Evolutionary conservation across 2,329 filamentous ascomycete species (phyloP).

Genomic region (Apiospora kogelbergensis): DNA sequence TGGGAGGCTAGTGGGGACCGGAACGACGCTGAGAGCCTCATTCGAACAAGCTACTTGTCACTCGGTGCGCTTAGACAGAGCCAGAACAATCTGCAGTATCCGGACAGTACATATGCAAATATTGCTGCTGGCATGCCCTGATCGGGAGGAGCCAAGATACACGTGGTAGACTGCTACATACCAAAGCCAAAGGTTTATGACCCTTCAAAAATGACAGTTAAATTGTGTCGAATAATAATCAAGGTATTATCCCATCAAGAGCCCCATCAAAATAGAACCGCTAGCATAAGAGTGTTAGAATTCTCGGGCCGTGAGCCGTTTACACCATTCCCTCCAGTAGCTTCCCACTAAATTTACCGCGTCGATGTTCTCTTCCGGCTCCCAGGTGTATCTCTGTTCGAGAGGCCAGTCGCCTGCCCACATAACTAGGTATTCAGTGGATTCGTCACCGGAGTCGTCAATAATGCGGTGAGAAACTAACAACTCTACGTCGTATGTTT

Average conservation of each 20-base stretch:
- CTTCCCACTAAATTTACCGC: neutral
- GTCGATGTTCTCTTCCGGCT: neutral
- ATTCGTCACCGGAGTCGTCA: neutral
- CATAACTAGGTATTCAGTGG: neutral
- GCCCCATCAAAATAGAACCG: neutral
- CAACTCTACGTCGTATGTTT: neutral
- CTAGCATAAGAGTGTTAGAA: neutral
- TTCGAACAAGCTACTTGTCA: conserved; percentile 43
- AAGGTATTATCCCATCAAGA: neutral
- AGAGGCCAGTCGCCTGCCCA: neutral
- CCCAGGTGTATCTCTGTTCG: conserved; percentile 1
- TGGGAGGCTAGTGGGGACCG: conserved; percentile 78
- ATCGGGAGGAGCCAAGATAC: neutral
- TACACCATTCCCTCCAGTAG: neutral
- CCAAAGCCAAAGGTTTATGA: neutral
- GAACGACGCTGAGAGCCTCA: conserved; percentile 58
- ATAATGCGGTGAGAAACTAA: neutral
- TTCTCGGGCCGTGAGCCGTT: neutral
- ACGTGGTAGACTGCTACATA: neutral
- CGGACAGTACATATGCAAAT: conserved; percentile 56
- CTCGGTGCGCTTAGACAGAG: conserved; percentile 40
- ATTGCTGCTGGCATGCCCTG: conserved; percentile 28
- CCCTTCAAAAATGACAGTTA: neutral
- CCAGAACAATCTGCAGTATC: conserved; percentile 52
- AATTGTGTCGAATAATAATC: neutral